Percentiles rank a stretch among this genome's conserved stretches.
These are phyloP conservation scores for Cenococcum geophilum DNA, from an alignment of 495 filamentous ascomycete genomes.

Conservation along the genomic window DNA sequence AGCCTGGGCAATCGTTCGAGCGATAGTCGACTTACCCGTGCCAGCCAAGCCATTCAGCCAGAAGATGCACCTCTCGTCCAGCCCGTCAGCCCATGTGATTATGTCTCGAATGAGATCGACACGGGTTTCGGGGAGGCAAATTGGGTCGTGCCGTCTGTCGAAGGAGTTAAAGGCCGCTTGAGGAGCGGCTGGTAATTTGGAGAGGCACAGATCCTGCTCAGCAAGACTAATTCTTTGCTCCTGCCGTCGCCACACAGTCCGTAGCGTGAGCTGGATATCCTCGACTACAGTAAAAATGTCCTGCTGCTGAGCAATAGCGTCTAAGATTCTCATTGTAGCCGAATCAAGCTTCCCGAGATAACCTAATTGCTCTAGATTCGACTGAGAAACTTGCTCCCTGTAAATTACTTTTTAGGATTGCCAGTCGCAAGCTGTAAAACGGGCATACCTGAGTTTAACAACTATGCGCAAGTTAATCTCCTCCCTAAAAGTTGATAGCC, in stretches of 20 bases:
- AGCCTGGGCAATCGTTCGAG: slow-evolving; percentile 2
- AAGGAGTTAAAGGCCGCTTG: slow-evolving; percentile 1
- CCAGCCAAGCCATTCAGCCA: slow-evolving; percentile 33
- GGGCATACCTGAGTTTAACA: slow-evolving; percentile 1
- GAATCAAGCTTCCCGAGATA: slow-evolving; percentile 2
- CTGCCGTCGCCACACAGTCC: not conserved
- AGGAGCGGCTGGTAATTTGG: not conserved
- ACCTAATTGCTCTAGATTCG: not conserved
- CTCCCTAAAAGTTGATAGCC: not conserved
- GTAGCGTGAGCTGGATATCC: not conserved
- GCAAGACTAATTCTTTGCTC: not conserved
- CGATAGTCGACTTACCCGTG: slow-evolving; percentile 11
- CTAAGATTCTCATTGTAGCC: not conserved
- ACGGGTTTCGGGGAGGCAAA: slow-evolving; percentile 26
- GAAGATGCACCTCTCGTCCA: slow-evolving; percentile 25
- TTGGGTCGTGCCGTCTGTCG: slow-evolving; percentile 8
- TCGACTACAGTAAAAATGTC: not conserved
- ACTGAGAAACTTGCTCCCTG: slow-evolving; percentile 1
- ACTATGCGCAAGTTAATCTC: not conserved
- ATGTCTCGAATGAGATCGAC: slow-evolving; percentile 24
- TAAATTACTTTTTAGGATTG: not conserved
- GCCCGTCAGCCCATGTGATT: slow-evolving; percentile 14
- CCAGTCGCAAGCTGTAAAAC: not conserved
- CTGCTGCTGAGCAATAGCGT: not conserved
- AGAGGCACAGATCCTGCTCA: not conserved